Base-by-base conservation (phyloP, 768 basidiomycete genomes). In the Russula olivacea region DNA sequence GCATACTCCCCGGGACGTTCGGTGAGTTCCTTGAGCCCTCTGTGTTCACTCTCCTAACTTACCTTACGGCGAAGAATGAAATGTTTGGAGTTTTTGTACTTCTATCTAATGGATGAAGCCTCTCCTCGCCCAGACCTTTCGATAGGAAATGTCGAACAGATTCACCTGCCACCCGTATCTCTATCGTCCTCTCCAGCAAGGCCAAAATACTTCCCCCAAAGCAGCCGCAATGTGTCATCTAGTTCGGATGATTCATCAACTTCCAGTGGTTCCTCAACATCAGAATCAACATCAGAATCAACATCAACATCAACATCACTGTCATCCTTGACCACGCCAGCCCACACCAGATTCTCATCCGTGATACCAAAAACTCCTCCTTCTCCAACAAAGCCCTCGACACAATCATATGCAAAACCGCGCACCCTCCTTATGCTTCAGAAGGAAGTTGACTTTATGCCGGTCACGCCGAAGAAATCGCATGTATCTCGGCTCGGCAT, bases 1-100 rank as follows among this genome's bases (percentile, higher is more conserved):
- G 1, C 86, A 84, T 9, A 91, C 91, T 9, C 87, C 89, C n/a
- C 83, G 91, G 53, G 90, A 91, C 76, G 89, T 95, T 61, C 78
- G 91, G 94, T 95, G 61, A 36, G 83, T 74, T 21, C 34, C 14
- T 36, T n/a, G 21, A 17, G 25, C 30, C 15, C 4, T 55, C 50
- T 52, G 38, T 23, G 23, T 57, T 53, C 34, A 9, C 47, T 49
- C n/a, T 8, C 38, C 38, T 51, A 45, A 55, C 43, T 28, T 21
- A 14, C 5, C 21, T 23, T 17, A 41, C n/a, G 17, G 21, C 40
- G 23, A 69, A 96, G 94, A 69, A 96, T 97, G 89, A 96, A 96
- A 76, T 96, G 93, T 65, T 79, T 98, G 19, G 95, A 97, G 71
- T 94, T 97, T 69, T 76, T 98, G 17, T 96, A 96, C 73, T 97